Conservation (phyloP, 2,329 filamentous ascomycete genomes). For the Lachnellula arida region DNA sequence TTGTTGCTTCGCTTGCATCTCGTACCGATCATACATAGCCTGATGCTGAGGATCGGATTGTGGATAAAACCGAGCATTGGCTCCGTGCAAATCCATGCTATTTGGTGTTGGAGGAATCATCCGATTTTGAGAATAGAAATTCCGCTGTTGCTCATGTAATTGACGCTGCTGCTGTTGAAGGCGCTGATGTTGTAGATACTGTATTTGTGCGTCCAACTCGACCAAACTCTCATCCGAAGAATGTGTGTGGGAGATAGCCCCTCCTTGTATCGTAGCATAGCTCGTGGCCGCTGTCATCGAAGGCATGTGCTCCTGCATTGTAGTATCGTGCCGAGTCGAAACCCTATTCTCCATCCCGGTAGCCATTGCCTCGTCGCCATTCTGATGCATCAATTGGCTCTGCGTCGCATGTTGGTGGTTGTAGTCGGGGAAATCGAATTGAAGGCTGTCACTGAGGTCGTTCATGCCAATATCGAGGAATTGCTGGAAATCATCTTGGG, state of each 20-base stretch:
- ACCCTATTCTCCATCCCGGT: conserved; percentile 39
- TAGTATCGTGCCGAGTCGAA: conserved; percentile 29
- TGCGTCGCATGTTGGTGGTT: conserved; percentile 29
- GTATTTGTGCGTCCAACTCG: conserved; percentile 61
- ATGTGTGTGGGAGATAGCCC: conserved; percentile 39
- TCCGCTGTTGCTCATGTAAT: conserved; percentile 45
- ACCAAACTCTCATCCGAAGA: conserved; percentile 48
- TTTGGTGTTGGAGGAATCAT: conserved; percentile 76
- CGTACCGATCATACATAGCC: conserved; percentile 55
- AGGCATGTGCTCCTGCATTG: conserved; percentile 43
- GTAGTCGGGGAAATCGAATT: conserved; percentile 58
- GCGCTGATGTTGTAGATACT: conserved; percentile 60
- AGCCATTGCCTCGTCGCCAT: conserved; percentile 40
- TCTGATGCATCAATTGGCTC: conserved; percentile 26
- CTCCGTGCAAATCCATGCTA: conserved; percentile 68
- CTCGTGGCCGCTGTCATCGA: conserved; percentile 41
- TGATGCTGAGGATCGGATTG: conserved; percentile 51
- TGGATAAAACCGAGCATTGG: conserved; percentile 54
- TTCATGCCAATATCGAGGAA: conserved; percentile 58
- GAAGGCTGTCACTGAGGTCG: conserved; percentile 47
- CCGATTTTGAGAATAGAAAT: conserved; percentile 51
- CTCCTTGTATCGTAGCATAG: conserved; percentile 41
- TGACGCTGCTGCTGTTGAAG: conserved; percentile 48
- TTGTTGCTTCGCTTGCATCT: conserved; percentile 63
- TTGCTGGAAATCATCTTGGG: conserved; percentile 60